Conservation (phyloP, 495 filamentous ascomycete genomes). For the Stereocaulon alpinum region DNA sequence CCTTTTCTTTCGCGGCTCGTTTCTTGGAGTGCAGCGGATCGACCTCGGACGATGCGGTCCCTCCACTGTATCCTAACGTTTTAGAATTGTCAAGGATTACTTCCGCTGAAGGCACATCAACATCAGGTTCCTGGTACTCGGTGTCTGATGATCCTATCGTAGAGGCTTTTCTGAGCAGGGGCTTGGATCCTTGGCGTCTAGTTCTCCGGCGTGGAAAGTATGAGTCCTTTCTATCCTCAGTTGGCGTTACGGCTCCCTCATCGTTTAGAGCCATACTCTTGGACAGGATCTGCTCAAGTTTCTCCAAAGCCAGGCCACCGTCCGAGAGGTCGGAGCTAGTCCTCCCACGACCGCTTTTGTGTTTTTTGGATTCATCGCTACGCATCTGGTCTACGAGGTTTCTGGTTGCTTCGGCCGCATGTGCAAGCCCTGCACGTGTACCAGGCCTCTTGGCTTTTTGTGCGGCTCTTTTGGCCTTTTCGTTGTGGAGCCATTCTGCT, state of each 20-base stretch:
- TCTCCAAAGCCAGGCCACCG: constrained; percentile 52
- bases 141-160: constrained; percentile 60
- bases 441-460: constrained; percentile 33
- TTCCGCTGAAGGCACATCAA: constrained; percentile 66
- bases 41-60: constrained; percentile 36
- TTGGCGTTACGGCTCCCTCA: constrained; percentile 16
- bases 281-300: constrained; percentile 56
- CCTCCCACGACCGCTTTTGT: constrained; percentile 20
- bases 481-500: constrained; percentile 66
- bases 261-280: constrained; percentile 38
- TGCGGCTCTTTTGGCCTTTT: constrained; percentile 53
- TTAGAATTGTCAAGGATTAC: constrained; percentile 78
- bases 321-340: constrained; percentile 41
- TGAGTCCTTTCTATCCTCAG: constrained; percentile 28
- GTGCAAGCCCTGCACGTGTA: constrained; percentile 19
- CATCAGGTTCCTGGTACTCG: constrained; percentile 63
- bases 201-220: constrained; percentile 30
- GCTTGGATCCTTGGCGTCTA: constrained; percentile 32
- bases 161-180: constrained; percentile 27
- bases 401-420: constrained; percentile 23
- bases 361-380: constrained; percentile 19
- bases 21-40: constrained; percentile 29
- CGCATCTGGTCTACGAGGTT: constrained; percentile 25
- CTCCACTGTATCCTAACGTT: constrained; percentile 63
- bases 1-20: constrained; percentile 51